Evolutionary conservation across 2,329 filamentous ascomycete species (phyloP).

Genomic region (Xylariaceae sp.): DNA sequence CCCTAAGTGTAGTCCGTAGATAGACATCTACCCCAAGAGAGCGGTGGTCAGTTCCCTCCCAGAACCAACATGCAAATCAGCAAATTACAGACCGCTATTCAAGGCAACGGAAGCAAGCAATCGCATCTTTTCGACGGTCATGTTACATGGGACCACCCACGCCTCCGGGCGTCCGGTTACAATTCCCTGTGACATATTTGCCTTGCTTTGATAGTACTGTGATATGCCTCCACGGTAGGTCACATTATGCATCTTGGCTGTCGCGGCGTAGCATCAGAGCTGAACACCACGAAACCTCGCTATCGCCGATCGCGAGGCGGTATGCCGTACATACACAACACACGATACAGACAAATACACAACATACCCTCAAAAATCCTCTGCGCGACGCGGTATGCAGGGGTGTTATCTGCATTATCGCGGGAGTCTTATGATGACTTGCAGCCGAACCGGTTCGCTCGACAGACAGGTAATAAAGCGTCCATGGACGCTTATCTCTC

Average conservation of each 20-base stretch:
- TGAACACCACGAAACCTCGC: constrained; percentile 1
- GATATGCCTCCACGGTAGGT: background rate
- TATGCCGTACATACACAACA: background rate
- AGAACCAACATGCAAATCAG: background rate
- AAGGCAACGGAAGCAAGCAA: background rate
- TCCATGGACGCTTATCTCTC: background rate
- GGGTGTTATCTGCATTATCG: constrained; percentile 1
- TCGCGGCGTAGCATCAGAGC: constrained; percentile 12
- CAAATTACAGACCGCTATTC: background rate
- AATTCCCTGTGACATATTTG: background rate
- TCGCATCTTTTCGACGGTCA: background rate
- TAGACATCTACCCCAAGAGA: background rate
- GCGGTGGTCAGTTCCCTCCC: background rate
- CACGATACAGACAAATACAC: background rate
- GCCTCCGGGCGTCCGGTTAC: background rate
- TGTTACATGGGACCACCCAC: background rate
- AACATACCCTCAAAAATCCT: background rate
- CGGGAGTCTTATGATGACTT: background rate
- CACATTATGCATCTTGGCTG: background rate
- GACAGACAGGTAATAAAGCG: background rate
- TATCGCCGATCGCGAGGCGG: constrained; percentile 12
- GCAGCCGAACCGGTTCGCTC: background rate
- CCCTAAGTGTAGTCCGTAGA: background rate
- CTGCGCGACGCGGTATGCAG: background rate
- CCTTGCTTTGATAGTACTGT: background rate